Evolutionary conservation across 2,329 filamentous ascomycete species (phyloP).

Genomic region (Raffaelea arxii): DNA sequence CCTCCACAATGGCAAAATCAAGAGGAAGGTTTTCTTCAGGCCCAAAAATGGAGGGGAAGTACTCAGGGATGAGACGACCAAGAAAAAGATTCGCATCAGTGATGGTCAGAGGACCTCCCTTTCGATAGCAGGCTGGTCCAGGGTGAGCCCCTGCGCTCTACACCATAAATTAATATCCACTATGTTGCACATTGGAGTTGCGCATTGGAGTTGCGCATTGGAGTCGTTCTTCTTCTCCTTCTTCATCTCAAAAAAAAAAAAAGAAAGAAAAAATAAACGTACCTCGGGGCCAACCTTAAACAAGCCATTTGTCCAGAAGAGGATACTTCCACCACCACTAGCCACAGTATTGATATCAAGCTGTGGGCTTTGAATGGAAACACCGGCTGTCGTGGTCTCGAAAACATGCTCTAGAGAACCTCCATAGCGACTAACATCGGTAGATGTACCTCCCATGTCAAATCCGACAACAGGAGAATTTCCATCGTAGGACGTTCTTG

Average conservation of each 20-base stretch:
- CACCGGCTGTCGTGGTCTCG: no score
- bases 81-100: constrained; percentile 83
- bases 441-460: constrained; percentile 42
- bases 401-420: no score
- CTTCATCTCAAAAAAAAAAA: constrained; percentile 42
- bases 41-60: constrained; percentile 91
- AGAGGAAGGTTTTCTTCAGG: constrained; percentile 74
- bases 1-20: constrained; percentile 64
- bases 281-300: constrained; percentile 59
- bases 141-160: constrained; percentile 74
- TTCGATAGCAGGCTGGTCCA: constrained; percentile 81
- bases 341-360: no score
- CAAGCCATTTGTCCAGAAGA: no score
- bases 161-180: constrained; percentile 46
- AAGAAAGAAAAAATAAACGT: constrained; percentile 40
- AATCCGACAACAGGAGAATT: constrained; percentile 63
- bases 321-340: no score
- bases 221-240: no score
- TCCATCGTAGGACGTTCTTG: constrained; percentile 60
- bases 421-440: constrained; percentile 6
- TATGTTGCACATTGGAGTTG: not conserved
- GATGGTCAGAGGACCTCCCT: constrained; percentile 77
- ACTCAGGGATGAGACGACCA: constrained; percentile 73
- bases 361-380: no score
- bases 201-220: not conserved